A percentile compares a stretch with the other conserved stretches of the same genome.
phyloP scores from a whole-genome alignment of 768 basidiomycete species.

The Phlegmacium glaucopus region DNA sequence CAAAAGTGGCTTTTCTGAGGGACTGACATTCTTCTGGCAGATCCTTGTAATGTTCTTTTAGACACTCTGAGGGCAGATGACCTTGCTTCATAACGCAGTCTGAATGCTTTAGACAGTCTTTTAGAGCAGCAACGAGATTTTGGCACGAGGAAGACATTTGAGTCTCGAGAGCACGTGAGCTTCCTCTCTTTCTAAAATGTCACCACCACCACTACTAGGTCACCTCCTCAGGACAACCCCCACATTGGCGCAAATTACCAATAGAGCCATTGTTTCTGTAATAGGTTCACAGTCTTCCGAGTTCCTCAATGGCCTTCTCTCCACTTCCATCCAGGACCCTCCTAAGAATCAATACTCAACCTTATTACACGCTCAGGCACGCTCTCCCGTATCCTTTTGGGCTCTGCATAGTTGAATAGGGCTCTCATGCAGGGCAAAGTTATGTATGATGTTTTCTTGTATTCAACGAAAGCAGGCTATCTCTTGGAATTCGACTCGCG shows the following conservation, averaged over 20 bases:
- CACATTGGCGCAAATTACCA: conserved; percentile 57
- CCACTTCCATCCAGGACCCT: conserved; percentile 42
- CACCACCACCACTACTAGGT: conserved; percentile 37
- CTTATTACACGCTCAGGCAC: conserved; percentile 77
- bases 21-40: conserved; percentile 80
- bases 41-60: conserved; percentile 68
- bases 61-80: conserved; percentile 79
- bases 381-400: conserved; percentile 19
- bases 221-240: conserved; percentile 46
- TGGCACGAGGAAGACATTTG: conserved; percentile 81
- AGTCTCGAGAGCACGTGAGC: neutral
- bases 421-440: conserved; percentile 69
- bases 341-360: conserved; percentile 56
- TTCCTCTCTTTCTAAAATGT: conserved; percentile 20
- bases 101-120: conserved; percentile 78
- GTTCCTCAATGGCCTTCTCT: conserved; percentile 79
- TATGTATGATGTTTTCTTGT: conserved; percentile 85
- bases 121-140: conserved; percentile 71
- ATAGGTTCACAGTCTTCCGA: conserved; percentile 76
- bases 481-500: conserved; percentile 71
- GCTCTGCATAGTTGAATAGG: conserved; percentile 8
- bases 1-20: conserved; percentile 78
- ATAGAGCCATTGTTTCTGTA: conserved; percentile 70
- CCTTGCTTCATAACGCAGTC: conserved; percentile 85
- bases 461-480: conserved; percentile 58